phyloP scores from a whole-genome alignment of 2,329 filamentous ascomycete genomes.

The Bipolaris zeicola region DNA sequence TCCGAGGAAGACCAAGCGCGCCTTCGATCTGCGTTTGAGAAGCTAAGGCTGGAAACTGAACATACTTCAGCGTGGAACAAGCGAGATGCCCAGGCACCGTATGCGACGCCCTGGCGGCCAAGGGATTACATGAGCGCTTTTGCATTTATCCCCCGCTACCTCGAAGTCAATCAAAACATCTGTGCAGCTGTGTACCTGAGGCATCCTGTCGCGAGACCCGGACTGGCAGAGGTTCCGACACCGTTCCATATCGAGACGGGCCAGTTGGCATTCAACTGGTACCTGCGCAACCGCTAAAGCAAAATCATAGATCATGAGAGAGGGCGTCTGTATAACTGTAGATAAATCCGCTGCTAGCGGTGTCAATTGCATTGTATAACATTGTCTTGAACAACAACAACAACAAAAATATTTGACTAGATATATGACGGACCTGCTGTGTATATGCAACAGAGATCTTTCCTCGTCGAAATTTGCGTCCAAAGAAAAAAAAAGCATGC shows the following conservation, averaged over 20 bases:
- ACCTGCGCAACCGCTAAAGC: conserved; percentile 75
- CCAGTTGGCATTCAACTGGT: conserved; percentile 92
- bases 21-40: conserved; percentile 63
- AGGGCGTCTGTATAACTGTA: conserved; percentile 1
- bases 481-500: not conserved
- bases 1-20: conserved; percentile 62
- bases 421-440: not conserved
- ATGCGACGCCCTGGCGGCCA: conserved; percentile 88
- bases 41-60: conserved; percentile 72
- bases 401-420: not conserved
- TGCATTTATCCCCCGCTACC: conserved; percentile 90
- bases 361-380: conserved; percentile 8
- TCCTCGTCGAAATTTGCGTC: not conserved
- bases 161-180: conserved; percentile 97
- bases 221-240: conserved; percentile 74
- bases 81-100: conserved; percentile 65
- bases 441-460: not conserved
- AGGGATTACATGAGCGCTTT: conserved; percentile 88
- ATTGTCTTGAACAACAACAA: not conserved
- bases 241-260: conserved; percentile 74
- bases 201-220: conserved; percentile 87
- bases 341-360: not conserved
- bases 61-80: conserved; percentile 66
- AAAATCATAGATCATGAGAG: conserved; percentile 1
- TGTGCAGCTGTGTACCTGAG: conserved; percentile 94